Percentiles rank a stretch among this genome's conserved stretches.
Conservation (phyloP, 176 grass and related monocot species). For the Oryza nivara region DNA sequence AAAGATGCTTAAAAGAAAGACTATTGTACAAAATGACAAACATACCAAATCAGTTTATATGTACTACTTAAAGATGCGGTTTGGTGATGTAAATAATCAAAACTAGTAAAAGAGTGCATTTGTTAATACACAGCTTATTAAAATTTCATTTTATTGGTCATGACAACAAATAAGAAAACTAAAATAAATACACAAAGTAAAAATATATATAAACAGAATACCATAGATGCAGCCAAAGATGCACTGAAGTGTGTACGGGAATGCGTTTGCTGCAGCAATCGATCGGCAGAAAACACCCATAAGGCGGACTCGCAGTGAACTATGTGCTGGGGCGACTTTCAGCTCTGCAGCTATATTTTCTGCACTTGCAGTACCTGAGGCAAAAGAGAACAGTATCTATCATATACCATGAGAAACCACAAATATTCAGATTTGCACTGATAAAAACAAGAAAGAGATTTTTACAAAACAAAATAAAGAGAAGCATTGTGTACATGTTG, state of each 20-base stretch:
- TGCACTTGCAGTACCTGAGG: constrained; percentile 63
- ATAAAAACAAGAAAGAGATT: not conserved
- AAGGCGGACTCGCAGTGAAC: constrained; percentile 68
- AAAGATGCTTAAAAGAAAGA: not conserved
- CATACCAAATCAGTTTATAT: constrained; percentile 8
- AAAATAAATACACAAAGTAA: not conserved
- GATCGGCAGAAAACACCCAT: constrained; percentile 92
- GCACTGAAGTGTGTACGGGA: constrained; percentile 89
- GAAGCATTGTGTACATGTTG: not conserved
- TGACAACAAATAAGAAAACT: not conserved
- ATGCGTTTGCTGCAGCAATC: constrained; percentile 85
- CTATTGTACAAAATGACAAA: constrained; percentile 2
- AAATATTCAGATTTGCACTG: not conserved
- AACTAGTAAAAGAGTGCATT: constrained; percentile 32
- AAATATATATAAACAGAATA: constrained; percentile 35
- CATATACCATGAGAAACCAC: not conserved
- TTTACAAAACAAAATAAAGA: constrained; percentile 2
- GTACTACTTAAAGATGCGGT: constrained; percentile 12
- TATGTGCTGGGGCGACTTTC: constrained; percentile 73
- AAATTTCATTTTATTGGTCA: constrained; percentile 4
- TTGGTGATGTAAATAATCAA: constrained; percentile 15
- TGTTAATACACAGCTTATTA: not conserved
- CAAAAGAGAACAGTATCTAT: constrained; percentile 38
- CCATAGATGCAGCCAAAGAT: constrained; percentile 94
- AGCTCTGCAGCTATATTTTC: constrained; percentile 85